Evolutionary conservation across 2,329 filamentous ascomycete species (phyloP), one percentile per base, ranked within the genome.

Genomic region (Paradendryphiella salina): DNA sequence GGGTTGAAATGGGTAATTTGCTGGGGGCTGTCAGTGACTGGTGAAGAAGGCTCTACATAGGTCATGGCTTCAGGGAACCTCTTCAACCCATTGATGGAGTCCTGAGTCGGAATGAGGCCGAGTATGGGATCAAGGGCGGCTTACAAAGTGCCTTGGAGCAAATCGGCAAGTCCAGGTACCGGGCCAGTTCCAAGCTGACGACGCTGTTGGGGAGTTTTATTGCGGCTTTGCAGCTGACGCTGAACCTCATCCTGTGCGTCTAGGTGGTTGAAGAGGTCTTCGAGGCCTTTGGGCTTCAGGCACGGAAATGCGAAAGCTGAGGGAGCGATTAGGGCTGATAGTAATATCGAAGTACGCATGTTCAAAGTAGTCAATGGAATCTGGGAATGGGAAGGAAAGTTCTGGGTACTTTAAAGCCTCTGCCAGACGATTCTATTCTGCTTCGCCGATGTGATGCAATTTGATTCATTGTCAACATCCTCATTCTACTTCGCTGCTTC

Each of bases 1-100:
- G 9, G 72, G 65, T n/a, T 68, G 57, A 44, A 70, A 76, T 8
- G 54, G 53, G 36, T 63, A 70, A 5, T 64, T 63, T 15, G 59
- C 56, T 60, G 34, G 34, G 13, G 9, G n/a, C 8, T n/a, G 18
- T 56, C 11, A 56, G 46, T 20, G 14, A 36, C 8, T 1, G 18
- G 3, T 20, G 15, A 7, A 3, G 10, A 28, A 28, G 2, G 3
- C 3, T n/a, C n/a, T 13, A 9, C 2, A 11, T 6, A 2, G 8
- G 8, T 18, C 50, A 11, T 53, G 49, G 57, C 46, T 34, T 62
- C 59, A 17, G 59, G 59, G 33, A 62, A 60, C 32, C 40, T 60
- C 45, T 51, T 62, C 18, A 55, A 43, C 14, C 54, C 59, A 1
- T 53, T 51, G 6, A 62, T 55, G 1, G 57, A 52, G 28, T 59